phyloP scores from a whole-genome alignment of 139 green algal species.

The Asterochloris sp. region DNA sequence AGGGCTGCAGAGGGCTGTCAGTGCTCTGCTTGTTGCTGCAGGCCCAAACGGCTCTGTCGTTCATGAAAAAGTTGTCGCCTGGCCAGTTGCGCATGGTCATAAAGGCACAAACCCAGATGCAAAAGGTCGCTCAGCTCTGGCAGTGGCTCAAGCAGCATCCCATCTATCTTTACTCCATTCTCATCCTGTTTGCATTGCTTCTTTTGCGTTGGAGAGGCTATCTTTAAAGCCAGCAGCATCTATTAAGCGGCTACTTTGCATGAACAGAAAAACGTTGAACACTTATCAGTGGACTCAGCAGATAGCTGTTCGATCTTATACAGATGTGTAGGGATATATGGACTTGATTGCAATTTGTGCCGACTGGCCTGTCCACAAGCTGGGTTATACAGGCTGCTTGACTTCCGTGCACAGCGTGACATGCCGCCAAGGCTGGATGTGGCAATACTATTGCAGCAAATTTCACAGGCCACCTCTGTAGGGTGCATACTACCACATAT shows the following conservation, averaged over 20 bases:
- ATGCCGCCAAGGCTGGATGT: background rate
- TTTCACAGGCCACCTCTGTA: background rate
- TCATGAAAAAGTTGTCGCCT: constrained; percentile 4
- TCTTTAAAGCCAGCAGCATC: background rate
- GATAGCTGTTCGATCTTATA: background rate
- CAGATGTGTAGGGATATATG: background rate
- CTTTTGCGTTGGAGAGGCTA: background rate
- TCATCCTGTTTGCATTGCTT: background rate
- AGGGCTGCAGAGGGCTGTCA: background rate
- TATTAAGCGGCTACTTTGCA: too few species aligned
- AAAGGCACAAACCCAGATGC: background rate
- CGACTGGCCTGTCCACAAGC: background rate
- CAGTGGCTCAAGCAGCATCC: constrained; percentile 5
- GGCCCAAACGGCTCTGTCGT: background rate
- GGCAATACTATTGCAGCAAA: background rate
- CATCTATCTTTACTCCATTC: background rate
- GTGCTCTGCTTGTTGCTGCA: background rate
- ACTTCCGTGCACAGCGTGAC: background rate
- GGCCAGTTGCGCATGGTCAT: background rate
- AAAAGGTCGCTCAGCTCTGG: background rate
- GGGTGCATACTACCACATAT: background rate
- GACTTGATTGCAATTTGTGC: background rate
- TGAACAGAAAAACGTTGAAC: background rate
- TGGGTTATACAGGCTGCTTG: background rate
- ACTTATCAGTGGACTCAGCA: background rate